Percentiles rank a stretch among this genome's conserved stretches.
phyloP scores from a whole-genome alignment of 352 stramenopile species.

The Blastocystis sp. region DNA sequence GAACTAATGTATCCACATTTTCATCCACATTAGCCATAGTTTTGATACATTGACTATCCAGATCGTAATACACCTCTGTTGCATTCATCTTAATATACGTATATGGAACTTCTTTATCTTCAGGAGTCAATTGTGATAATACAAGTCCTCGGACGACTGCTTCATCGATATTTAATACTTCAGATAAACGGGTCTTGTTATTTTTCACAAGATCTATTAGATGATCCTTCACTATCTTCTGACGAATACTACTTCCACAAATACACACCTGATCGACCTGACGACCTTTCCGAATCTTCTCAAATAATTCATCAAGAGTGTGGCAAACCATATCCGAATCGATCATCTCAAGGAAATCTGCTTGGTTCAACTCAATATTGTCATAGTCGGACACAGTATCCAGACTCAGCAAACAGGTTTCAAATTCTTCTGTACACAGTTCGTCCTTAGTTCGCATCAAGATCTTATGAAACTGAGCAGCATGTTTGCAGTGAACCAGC shows the following conservation, averaged over 20 bases:
- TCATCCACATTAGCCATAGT: neutral
- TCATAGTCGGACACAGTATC: neutral
- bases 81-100: neutral
- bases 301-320: neutral
- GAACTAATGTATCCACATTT: no score
- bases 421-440: neutral
- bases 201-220: neutral
- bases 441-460: neutral
- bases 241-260: neutral
- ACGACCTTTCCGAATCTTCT: neutral
- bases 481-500: neutral
- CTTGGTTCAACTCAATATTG: neutral
- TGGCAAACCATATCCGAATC: no score
- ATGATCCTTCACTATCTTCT: neutral
- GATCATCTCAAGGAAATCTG: no score
- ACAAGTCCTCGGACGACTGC: neutral
- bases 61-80: neutral
- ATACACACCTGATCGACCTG: neutral
- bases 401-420: neutral
- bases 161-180: neutral
- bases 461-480: neutral
- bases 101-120: neutral
- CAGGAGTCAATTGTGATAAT: neutral
- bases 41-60: neutral
- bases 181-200: neutral